Percentiles rank a stretch among this genome's conserved stretches.
Conservation (phyloP, 257 asterid genomes). For the Cordia subcordata region DNA sequence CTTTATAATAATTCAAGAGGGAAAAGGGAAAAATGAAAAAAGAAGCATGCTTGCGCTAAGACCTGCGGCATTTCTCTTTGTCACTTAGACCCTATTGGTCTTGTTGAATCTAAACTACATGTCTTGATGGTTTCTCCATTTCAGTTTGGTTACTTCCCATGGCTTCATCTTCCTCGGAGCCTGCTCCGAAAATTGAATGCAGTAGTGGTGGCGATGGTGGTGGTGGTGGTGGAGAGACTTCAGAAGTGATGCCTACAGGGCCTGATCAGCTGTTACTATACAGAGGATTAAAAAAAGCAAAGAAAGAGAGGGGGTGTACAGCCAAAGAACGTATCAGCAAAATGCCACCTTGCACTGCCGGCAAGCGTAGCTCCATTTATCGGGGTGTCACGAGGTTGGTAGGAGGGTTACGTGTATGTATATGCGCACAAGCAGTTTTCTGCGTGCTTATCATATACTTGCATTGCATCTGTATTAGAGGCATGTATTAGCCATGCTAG, state of each 20-base stretch:
- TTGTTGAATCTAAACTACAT: not conserved
- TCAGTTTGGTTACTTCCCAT: constrained; percentile 10
- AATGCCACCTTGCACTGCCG: constrained; percentile 98
- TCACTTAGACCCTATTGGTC: not conserved
- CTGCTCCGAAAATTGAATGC: constrained; percentile 51
- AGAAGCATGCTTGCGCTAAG: too few relatives aligned
- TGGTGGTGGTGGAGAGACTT: constrained; percentile 36
- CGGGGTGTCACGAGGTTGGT: constrained; percentile 95
- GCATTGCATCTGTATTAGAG: too few relatives aligned
- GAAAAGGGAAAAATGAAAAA: too few relatives aligned
- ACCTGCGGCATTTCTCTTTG: too few relatives aligned
- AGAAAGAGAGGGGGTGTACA: constrained; percentile 87
- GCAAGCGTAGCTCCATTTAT: constrained; percentile 95
- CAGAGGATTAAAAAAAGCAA: constrained; percentile 88
- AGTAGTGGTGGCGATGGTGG: constrained; percentile 43
- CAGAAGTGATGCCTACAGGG: constrained; percentile 36
- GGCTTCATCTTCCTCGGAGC: constrained; percentile 74
- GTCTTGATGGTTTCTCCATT: not conserved
- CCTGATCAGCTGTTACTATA: constrained; percentile 58
- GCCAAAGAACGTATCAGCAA: constrained; percentile 98
- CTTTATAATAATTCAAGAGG: not conserved
- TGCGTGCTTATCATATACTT: too few relatives aligned
- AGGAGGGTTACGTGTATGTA: not conserved
- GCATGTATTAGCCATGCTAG: too few relatives aligned
- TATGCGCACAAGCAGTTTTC: too few relatives aligned